Evolutionary conservation across 768 basidiomycete species (phyloP).

Genomic region (Russula brevipes): DNA sequence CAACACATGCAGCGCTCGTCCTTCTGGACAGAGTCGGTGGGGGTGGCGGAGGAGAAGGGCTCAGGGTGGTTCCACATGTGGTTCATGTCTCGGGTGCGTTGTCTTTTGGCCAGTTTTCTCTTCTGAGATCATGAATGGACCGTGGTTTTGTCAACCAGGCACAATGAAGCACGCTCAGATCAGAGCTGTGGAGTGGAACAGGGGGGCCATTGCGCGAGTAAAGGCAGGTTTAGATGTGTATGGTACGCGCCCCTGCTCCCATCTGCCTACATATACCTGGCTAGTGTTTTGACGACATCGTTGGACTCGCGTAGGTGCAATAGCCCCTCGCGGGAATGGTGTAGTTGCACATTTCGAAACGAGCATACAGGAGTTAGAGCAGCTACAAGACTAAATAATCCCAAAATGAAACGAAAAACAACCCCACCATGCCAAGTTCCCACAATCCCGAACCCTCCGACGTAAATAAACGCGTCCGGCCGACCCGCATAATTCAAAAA

Average conservation of each 20-base stretch:
- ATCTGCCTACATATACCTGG: background rate
- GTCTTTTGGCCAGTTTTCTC: background rate
- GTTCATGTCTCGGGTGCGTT: conserved; percentile 72
- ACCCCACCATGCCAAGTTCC: too few species aligned
- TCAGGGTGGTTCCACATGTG: conserved; percentile 61
- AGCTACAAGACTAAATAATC: background rate
- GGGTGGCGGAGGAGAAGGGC: conserved; percentile 34
- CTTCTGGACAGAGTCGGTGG: conserved; percentile 56
- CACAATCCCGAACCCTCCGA: too few species aligned
- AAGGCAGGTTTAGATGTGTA: conserved; percentile 29
- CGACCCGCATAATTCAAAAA: too few species aligned
- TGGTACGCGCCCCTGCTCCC: background rate
- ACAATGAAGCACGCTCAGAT: conserved; percentile 84
- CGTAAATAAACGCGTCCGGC: too few species aligned
- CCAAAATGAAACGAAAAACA: too few species aligned
- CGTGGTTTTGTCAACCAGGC: conserved; percentile 40
- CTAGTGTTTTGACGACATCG: background rate
- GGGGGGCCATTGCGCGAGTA: conserved; percentile 63
- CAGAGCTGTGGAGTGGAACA: conserved; percentile 69
- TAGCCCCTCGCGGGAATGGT: background rate
- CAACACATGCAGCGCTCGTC: conserved; percentile 77
- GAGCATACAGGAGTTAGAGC: conserved; percentile 5
- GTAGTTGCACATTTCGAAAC: background rate
- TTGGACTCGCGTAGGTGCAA: background rate
- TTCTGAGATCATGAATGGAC: background rate